Conservation (phyloP, 1,284 basidiomycete species). For the Vanrija humicola region DNA sequence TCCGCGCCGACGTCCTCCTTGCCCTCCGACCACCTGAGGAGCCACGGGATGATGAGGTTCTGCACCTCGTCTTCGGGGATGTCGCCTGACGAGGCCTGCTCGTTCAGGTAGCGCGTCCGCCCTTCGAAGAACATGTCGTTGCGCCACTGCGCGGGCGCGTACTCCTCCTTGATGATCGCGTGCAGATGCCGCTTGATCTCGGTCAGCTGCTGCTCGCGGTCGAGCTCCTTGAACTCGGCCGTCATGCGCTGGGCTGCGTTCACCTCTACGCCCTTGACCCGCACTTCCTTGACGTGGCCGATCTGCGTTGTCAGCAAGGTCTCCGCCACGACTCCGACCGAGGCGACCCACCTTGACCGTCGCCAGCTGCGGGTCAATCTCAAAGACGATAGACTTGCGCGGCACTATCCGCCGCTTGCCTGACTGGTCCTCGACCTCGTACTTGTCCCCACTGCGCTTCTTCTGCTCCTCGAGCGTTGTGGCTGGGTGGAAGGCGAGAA, state of each 20-base stretch:
- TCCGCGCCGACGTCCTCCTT: conserved; percentile 2
- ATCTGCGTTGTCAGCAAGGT: background rate
- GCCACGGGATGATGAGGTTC: conserved; percentile 21
- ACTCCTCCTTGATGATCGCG: conserved; percentile 23
- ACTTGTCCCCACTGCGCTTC: conserved; percentile 9
- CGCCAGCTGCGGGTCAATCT: conserved; percentile 23
- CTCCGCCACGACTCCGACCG: no score
- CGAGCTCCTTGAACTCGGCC: conserved; percentile 10
- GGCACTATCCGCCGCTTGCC: conserved; percentile 1
- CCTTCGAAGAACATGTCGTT: conserved; percentile 25
- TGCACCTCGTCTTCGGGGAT: conserved; percentile 21
- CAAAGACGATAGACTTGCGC: conserved; percentile 17
- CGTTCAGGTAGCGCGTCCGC: background rate
- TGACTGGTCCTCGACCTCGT: conserved; percentile 11
- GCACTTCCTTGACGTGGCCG: background rate
- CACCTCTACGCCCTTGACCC: background rate
- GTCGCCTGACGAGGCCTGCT: conserved; percentile 21
- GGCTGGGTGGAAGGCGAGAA: conserved; percentile 15
- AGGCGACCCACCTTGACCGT: conserved; percentile 21
- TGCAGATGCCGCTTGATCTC: conserved; percentile 24
- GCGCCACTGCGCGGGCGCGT: conserved; percentile 29
- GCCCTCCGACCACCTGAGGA: conserved; percentile 30
- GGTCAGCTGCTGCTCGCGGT: conserved; percentile 16
- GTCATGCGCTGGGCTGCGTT: background rate
- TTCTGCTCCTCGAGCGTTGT: conserved; percentile 1